phyloP scores from a whole-genome alignment of 441 rosid genomes.

The Flueggea neowawraea region DNA sequence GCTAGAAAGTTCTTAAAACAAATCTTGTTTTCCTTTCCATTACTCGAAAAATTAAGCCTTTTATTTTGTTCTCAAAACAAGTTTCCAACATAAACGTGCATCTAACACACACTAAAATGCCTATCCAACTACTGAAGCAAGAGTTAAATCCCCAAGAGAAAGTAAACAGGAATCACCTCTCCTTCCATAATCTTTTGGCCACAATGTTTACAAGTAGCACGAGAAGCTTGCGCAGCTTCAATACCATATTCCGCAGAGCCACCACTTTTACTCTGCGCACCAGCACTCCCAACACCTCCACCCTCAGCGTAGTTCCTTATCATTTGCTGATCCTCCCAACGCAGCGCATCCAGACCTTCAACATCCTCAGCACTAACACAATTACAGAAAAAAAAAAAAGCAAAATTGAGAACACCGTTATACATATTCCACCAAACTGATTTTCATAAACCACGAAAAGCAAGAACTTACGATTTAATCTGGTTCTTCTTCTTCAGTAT shows the following conservation, averaged over 20 bases:
- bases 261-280: conserved; percentile 11
- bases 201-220: conserved; percentile 80
- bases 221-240: conserved; percentile 82
- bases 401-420: conserved; percentile 3
- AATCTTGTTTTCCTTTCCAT: no score
- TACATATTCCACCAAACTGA: conserved; percentile 1
- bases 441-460: no score
- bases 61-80: no score
- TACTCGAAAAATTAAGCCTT: no score
- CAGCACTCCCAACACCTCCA: conserved; percentile 33
- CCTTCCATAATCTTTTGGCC: conserved; percentile 78
- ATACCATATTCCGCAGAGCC: conserved; percentile 43
- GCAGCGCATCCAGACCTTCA: conserved; percentile 83
- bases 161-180: conserved; percentile 45
- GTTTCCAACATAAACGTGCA: no score
- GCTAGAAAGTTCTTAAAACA: no score
- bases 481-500: conserved; percentile 71
- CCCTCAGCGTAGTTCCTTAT: conserved; percentile 61
- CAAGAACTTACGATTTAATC: conserved; percentile 66
- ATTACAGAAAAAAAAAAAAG: not conserved
- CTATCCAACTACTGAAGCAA: not conserved
- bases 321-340: conserved; percentile 97
- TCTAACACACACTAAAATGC: no score
- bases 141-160: not conserved
- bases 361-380: conserved; percentile 69